phyloP scores from a whole-genome alignment of 108 stramenopile genomes.

The Aurantiochytrium sp. region DNA sequence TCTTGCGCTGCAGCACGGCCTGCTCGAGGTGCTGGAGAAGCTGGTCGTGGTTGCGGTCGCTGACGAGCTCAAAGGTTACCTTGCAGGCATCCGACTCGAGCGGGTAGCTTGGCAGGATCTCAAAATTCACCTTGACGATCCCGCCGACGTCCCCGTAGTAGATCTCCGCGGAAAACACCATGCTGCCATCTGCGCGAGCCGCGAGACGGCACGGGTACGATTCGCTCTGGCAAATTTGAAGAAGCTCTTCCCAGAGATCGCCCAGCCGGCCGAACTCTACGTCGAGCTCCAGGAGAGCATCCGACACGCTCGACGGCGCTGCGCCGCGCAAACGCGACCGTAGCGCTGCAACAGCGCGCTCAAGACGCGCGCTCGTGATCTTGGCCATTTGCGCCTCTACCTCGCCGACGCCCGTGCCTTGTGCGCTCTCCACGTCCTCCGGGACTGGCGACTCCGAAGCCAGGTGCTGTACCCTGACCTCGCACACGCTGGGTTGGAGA shows the following conservation, averaged over 20 bases:
- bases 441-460: neutral
- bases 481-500: neutral
- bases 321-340: neutral
- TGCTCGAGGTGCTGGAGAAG: neutral
- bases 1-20: neutral
- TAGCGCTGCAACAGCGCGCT: neutral
- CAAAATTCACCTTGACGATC: neutral
- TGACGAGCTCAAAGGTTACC: neutral
- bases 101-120: neutral
- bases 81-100: constrained; percentile 4
- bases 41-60: constrained; percentile 18
- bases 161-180: neutral
- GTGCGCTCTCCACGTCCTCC: no score
- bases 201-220: neutral
- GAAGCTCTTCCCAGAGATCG: neutral
- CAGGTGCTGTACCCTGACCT: neutral
- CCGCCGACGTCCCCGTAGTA: neutral
- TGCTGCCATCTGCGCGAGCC: neutral
- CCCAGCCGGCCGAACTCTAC: neutral
- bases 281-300: neutral
- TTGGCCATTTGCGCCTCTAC: neutral
- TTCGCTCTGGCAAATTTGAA: neutral
- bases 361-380: neutral
- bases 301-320: neutral
- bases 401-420: no score